Conservation (phyloP, 2,329 filamentous ascomycete species). For the Colletotrichum viniferum region DNA sequence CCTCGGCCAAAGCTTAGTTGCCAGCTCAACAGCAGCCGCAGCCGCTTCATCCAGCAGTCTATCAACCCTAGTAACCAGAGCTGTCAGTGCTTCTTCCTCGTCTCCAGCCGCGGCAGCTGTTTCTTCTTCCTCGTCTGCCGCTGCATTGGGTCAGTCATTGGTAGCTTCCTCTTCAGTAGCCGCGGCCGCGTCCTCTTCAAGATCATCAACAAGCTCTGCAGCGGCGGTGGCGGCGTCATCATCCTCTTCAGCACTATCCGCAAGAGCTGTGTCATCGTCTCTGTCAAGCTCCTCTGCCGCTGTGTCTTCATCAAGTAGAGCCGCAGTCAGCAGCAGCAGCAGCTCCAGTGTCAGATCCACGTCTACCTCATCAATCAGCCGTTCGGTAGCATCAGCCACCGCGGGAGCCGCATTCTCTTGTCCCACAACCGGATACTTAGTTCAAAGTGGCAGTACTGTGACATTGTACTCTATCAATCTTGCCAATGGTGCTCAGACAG, state of each 20-base stretch:
- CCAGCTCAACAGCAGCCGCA: neutral
- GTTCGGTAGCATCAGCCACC: neutral
- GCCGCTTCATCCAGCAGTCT: neutral
- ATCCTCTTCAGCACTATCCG: neutral
- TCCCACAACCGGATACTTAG: slow-evolving; percentile 18
- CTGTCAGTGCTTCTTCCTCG: neutral
- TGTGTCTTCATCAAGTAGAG: neutral
- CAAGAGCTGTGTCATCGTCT: neutral
- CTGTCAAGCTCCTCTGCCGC: neutral
- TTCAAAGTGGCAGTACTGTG: neutral
- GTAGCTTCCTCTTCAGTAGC: neutral
- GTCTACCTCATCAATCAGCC: neutral
- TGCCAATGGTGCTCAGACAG: neutral
- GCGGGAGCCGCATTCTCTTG: slow-evolving; percentile 9
- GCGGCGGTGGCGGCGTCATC: neutral
- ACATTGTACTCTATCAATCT: slow-evolving; percentile 23
- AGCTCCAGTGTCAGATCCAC: neutral
- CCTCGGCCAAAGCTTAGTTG: neutral
- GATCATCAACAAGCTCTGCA: neutral
- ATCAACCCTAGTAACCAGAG: neutral
- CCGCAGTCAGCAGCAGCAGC: neutral
- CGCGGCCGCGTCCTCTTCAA: neutral
- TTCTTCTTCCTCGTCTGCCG: neutral
- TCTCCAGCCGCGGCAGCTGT: too few species aligned
- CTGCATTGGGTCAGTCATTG: neutral